Evolutionary conservation across 2,329 filamentous ascomycete genomes (phyloP), one percentile per base, ranked within the genome.

Genomic region (Trichoderma atroviride): DNA sequence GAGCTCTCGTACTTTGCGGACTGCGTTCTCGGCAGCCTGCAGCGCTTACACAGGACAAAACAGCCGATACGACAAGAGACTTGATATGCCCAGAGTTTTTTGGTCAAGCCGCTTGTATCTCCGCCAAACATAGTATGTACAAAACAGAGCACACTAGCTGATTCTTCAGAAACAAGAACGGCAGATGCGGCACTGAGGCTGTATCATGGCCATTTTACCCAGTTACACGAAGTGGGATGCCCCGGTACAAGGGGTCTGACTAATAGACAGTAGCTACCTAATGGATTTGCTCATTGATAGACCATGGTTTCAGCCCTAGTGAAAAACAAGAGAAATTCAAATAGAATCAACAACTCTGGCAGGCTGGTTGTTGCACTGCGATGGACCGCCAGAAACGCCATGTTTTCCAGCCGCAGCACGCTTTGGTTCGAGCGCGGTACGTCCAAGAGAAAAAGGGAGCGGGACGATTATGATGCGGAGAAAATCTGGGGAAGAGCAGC

Each of bases 401-500:
- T 24, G 14, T 13, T 31, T 10, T 35, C 40, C 10, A 31, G 19
- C n/a, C 35, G 47, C 22, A 50, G 47, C 57, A 31, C 63, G 63
- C 40, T 16, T 43, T 52, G 55, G 37, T 29, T 52, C 29, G 27
- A 63, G 58, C 53, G 37, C 58, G 63, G 63, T 58, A 29, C 55
- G 58, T 50, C 24, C n/a, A 29, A 31, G 52, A 40, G 29, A 55
- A 56, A 56, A 56, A 50, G 27, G 53, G 35, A 43, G 47, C 52
- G 52, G 53, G 35, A 57, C 37, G 63, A 50, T 22, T 50, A 66
- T 50, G 33, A 66, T 66, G 63, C 63, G 63, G 63, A 66, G 63
- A 66, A 66, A 66, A 66, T 59, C 63, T 59, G 63, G 63, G 63
- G 63, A 66, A 66, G 40, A 24, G 31, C 22, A 63, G 13, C 14